phyloP scores from a whole-genome alignment of 495 filamentous ascomycete genomes.

The Xylaria telfairii region DNA sequence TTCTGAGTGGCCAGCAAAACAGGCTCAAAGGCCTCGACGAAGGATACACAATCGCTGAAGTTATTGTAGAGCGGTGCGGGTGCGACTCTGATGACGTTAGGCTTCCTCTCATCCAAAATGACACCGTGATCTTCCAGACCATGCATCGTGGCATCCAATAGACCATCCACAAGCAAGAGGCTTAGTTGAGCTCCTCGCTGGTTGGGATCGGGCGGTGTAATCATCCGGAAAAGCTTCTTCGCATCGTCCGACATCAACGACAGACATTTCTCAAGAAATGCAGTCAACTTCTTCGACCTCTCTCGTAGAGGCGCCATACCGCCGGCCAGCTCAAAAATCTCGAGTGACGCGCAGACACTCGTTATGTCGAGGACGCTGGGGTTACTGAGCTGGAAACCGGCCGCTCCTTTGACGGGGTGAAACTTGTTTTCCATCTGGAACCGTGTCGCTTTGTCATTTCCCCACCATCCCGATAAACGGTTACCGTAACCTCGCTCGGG shows the following conservation, averaged over 20 bases:
- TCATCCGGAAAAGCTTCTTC: constrained; percentile 68
- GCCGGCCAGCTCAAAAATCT: constrained; percentile 74
- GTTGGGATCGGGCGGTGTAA: constrained; percentile 76
- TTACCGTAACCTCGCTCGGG: constrained; percentile 51
- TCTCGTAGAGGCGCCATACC: constrained; percentile 71
- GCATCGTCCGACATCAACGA: constrained; percentile 50
- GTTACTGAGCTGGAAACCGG: constrained; percentile 74
- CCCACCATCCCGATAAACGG: constrained; percentile 90
- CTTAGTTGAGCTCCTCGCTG: constrained; percentile 89
- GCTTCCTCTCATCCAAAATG: constrained; percentile 86
- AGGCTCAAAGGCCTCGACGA: constrained; percentile 66
- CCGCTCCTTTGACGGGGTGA: constrained; percentile 70
- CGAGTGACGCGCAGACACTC: constrained; percentile 75
- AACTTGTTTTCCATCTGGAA: constrained; percentile 85
- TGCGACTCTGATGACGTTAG: constrained; percentile 90
- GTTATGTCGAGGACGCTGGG: constrained; percentile 70
- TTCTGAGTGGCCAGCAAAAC: constrained; percentile 52
- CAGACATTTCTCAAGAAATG: constrained; percentile 78
- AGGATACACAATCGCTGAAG: constrained; percentile 78
- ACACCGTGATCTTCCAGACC: constrained; percentile 71
- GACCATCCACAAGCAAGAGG: constrained; percentile 66
- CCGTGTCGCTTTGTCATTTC: constrained; percentile 73
- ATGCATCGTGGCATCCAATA: constrained; percentile 73
- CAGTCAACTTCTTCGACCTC: constrained; percentile 78
- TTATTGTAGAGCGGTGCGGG: constrained; percentile 91